phyloP scores from a whole-genome alignment of 1,284 basidiomycete genomes.

The Sporisorium graminicola region DNA sequence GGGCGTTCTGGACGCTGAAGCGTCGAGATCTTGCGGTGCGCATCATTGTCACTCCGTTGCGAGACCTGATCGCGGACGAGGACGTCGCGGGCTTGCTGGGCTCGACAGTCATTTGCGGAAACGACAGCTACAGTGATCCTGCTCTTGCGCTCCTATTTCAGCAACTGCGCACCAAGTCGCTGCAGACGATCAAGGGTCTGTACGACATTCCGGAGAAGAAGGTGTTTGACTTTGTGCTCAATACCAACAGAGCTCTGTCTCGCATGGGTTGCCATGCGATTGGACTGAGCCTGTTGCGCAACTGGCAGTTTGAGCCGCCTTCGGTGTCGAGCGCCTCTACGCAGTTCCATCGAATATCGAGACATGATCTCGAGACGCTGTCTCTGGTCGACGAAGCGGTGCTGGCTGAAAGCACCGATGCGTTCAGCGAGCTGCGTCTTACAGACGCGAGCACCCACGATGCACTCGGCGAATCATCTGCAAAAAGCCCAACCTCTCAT shows the following conservation, averaged over 20 bases:
- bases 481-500: conserved; percentile 15
- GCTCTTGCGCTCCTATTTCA: conserved; percentile 88
- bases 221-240: conserved; percentile 92
- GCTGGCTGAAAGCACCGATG: conserved; percentile 20
- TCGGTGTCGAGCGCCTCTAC: conserved; percentile 67
- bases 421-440: conserved; percentile 21
- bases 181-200: conserved; percentile 90
- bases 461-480: not conserved
- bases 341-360: conserved; percentile 37
- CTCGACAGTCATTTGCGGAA: conserved; percentile 74
- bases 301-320: conserved; percentile 90
- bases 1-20: conserved; percentile 93
- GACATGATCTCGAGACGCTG: conserved; percentile 41
- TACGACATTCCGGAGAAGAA: conserved; percentile 86
- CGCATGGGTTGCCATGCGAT: conserved; percentile 95
- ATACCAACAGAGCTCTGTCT: conserved; percentile 89
- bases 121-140: conserved; percentile 90
- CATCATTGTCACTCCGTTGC: conserved; percentile 75
- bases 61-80: conserved; percentile 36
- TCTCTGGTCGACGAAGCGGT: conserved; percentile 36
- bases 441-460: not conserved
- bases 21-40: conserved; percentile 86
- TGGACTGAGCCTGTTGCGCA: conserved; percentile 84
- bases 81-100: conserved; percentile 26
- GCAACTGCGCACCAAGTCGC: conserved; percentile 86